Conservation (phyloP, 192 early-diverging fungal genomes). For the Cladochytrium replicatum region DNA sequence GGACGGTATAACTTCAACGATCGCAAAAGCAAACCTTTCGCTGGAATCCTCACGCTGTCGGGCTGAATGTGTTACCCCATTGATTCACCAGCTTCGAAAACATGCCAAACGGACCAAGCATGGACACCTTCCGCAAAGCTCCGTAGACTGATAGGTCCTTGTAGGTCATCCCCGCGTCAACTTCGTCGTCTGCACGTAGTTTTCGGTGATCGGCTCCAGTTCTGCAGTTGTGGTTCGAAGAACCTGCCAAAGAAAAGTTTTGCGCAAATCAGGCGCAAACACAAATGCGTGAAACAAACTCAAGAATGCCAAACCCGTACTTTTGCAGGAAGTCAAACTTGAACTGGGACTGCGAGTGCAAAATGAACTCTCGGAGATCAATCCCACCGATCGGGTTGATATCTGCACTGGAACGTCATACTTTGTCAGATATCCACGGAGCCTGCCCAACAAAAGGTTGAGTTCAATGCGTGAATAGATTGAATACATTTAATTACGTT, state of each 20-base stretch:
- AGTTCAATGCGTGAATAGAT: neutral
- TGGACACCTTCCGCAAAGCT: conserved; percentile 72
- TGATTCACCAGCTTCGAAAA: conserved; percentile 75
- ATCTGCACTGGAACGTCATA: conserved; percentile 96
- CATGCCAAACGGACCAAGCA: conserved; percentile 92
- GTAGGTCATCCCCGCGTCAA: conserved; percentile 98
- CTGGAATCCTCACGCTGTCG: too few relatives aligned
- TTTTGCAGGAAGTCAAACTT: conserved; percentile 56
- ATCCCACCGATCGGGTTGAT: conserved; percentile 93
- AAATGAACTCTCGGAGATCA: conserved; percentile 78
- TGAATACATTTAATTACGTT: conserved; percentile 37
- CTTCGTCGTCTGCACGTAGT: conserved; percentile 66
- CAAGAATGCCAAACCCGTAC: conserved; percentile 19
- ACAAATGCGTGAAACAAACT: neutral
- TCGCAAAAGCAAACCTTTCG: conserved; percentile 6
- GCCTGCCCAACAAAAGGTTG: too few relatives aligned
- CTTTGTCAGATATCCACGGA: conserved; percentile 96
- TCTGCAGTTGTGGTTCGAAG: conserved; percentile 88
- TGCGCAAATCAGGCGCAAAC: neutral
- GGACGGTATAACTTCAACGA: neutral
- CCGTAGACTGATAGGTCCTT: conserved; percentile 87
- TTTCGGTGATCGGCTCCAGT: conserved; percentile 78
- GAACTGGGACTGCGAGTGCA: conserved; percentile 49
- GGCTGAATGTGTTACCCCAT: conserved; percentile 58
- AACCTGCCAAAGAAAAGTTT: conserved; percentile 41